Base-by-base conservation (phyloP, 108 stramenopile genomes). In the Nannochloropsis salina region DNA sequence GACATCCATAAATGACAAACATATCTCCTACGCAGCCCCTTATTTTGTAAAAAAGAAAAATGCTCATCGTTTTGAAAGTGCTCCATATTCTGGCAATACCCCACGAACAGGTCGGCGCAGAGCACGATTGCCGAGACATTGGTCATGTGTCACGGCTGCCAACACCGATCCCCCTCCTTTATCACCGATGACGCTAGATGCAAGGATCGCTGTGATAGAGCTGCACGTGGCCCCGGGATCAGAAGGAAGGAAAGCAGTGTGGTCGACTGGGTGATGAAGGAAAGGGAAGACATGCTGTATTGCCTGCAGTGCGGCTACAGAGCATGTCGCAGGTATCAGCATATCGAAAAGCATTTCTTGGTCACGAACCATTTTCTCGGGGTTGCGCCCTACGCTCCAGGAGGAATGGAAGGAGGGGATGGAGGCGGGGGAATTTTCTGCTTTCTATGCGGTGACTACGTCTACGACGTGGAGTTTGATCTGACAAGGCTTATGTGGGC, bases 401-500 rank as follows among this genome's bases (percentile, higher is more conserved):
- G 87, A 42, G 44, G 51, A 5, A 41, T 42, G 42, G 87, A 83
- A 42, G 81, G 80, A 6, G 47, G 80, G 80, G 80, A 84, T 8
- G 83, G 44, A 45, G 83, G 87, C 42, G 87, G 83, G 9, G 87
- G 84, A 80, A 81, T 88, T 2, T 88, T 88, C 80, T 88, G 87
- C 80, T 83, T 84, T 5, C 84, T 9, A 18, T 88, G 87, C 84
- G 84, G 87, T 41, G 88, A 88, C 41, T 88, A 85, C 81, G 88
- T 88, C 5, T 88, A 88, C 61, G 84, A 88, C 84, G 88, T 84
- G 42, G 88, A 85, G 51, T 88, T 88, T 40, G 88, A 88, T 81
- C 44, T 84, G 81, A 9, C 44, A 21, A 15, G 41, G 12, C 44
- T 9, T 40, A 41, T 11, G 44, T 79, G 80, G 84, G 80, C 44